phyloP scores from a whole-genome alignment of 768 basidiomycete genomes.

The Lactarius hatsudake region DNA sequence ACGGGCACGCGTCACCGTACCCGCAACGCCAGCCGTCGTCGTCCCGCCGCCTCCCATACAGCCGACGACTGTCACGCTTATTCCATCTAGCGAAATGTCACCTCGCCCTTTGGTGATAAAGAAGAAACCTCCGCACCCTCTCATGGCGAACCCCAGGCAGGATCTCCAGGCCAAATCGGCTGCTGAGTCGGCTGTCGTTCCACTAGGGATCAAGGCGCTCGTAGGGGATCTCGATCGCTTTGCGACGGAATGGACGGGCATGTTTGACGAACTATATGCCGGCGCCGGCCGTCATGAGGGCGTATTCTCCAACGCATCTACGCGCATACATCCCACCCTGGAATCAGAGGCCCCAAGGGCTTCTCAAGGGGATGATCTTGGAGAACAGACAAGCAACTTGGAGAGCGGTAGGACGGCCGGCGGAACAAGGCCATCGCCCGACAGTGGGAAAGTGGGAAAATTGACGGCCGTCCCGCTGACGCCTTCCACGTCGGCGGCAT shows the following conservation, averaged over 20 bases:
- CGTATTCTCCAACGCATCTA: neutral
- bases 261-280: slow-evolving; percentile 17
- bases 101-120: slow-evolving; percentile 7
- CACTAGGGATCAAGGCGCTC: slow-evolving; percentile 14
- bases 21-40: neutral
- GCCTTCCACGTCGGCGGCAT: neutral
- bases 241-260: slow-evolving; percentile 18
- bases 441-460: neutral
- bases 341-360: neutral
- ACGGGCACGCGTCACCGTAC: neutral
- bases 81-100: neutral
- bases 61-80: neutral
- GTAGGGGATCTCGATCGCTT: slow-evolving; percentile 19
- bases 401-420: neutral
- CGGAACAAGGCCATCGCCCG: neutral
- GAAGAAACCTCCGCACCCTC: neutral
- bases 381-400: neutral
- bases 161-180: neutral
- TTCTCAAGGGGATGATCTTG: neutral
- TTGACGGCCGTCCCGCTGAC: no score
- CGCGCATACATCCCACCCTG: neutral
- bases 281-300: neutral
- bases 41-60: slow-evolving; percentile 1
- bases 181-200: neutral
- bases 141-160: neutral